A percentile compares a stretch with the other conserved stretches of the same genome.
phyloP scores from a whole-genome alignment of 192 early-diverging fungal species.

The Backusella macrospora region DNA sequence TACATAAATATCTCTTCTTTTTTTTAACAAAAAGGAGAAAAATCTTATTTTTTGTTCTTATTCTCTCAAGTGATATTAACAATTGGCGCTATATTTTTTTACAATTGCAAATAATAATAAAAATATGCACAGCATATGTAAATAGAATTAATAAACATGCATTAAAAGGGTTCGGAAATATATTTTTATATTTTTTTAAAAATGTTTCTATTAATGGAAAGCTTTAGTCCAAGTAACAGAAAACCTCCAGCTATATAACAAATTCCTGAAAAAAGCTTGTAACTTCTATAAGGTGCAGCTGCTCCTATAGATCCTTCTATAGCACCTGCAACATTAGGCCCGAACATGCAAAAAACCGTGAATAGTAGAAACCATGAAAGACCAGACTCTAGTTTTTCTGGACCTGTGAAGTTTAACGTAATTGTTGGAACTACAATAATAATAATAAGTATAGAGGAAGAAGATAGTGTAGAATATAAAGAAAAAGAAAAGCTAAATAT shows the following conservation, averaged over 20 bases:
- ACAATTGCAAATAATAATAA: background rate
- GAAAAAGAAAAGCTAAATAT: constrained; percentile 1
- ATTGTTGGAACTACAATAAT: constrained; percentile 20
- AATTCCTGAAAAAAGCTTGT: constrained; percentile 21
- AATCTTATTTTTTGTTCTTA: background rate
- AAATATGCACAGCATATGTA: background rate
- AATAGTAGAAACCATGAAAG: constrained; percentile 18
- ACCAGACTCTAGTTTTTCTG: constrained; percentile 20
- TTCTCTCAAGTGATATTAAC: background rate
- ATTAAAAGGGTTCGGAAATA: background rate
- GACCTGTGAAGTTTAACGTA: constrained; percentile 14
- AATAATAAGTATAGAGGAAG: no score
- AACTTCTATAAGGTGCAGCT: constrained; percentile 12
- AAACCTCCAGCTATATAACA: constrained; percentile 11
- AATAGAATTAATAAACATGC: constrained; percentile 7
- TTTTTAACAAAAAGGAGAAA: no score
- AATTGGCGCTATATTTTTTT: background rate
- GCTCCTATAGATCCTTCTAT: constrained; percentile 5
- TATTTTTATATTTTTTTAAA: constrained; percentile 11
- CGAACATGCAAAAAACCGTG: constrained; percentile 20
- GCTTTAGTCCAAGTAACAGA: constrained; percentile 10
- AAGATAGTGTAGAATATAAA: no score
- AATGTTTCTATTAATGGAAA: constrained; percentile 1
- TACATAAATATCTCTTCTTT: no score
- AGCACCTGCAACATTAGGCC: constrained; percentile 21